Evolutionary conservation across 2,329 filamentous ascomycete species (phyloP).

Genomic region (Alternaria atra): DNA sequence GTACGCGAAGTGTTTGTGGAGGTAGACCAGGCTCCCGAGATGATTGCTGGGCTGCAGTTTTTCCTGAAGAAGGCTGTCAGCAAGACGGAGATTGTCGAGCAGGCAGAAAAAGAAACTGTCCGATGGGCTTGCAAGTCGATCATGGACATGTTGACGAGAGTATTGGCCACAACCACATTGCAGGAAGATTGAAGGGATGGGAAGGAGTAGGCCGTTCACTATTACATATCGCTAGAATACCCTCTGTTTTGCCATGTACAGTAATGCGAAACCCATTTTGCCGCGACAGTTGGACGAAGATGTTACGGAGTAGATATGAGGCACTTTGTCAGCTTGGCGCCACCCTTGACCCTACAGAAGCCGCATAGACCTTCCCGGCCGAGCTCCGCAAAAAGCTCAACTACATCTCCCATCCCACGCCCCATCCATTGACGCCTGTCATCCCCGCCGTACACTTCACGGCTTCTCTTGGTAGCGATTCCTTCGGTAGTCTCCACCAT

Average conservation of each 20-base stretch:
- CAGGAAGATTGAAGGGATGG: constrained; percentile 48
- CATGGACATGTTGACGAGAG: constrained; percentile 47
- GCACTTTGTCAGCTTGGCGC: constrained; percentile 27
- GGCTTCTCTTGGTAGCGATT: constrained; percentile 40
- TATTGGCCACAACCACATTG: constrained; percentile 45
- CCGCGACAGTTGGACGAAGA: constrained; percentile 4
- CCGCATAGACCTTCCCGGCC: constrained; percentile 31
- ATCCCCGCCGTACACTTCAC: constrained; percentile 40
- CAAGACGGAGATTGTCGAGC: constrained; percentile 66
- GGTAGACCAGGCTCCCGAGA: constrained; percentile 69
- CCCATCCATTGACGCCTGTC: constrained; percentile 51
- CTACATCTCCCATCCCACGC: constrained; percentile 47
- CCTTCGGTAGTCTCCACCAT: constrained; percentile 51
- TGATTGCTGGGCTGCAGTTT: constrained; percentile 79
- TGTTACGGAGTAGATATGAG: constrained; percentile 15
- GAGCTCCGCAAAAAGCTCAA: constrained; percentile 45
- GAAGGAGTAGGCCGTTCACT: neutral
- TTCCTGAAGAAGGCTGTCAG: constrained; percentile 80
- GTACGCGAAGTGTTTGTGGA: constrained; percentile 73
- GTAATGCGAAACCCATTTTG: constrained; percentile 4
- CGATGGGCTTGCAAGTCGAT: constrained; percentile 55
- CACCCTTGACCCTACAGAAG: constrained; percentile 34
- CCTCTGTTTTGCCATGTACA: constrained; percentile 9
- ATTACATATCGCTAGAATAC: constrained; percentile 3
- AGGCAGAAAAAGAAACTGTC: constrained; percentile 62